Evolutionary conservation across 2,329 filamentous ascomycete species (phyloP), one percentile per base, ranked within the genome.

Genomic region (Aspergillus brasiliensis): DNA sequence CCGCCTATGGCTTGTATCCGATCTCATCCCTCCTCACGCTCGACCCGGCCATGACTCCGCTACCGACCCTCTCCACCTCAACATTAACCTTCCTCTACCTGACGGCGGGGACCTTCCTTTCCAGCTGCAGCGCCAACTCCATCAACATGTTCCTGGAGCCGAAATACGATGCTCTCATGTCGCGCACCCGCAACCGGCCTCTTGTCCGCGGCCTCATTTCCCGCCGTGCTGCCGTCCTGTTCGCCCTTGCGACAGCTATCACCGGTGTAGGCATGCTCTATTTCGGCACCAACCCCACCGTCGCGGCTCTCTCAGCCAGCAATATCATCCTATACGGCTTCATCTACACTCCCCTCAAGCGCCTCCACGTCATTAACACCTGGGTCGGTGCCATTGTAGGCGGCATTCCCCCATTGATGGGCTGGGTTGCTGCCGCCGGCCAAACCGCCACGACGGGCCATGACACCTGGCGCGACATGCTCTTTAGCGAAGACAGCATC

Each of bases 91-190:
- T 98, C 17, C 83, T 96, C 54, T 98, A 97, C 81, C 87, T 99
- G 54, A 97, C 94, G 0, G 87, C 87, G 3, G 94, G 95, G 61
- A 98, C 95, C 0, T 88, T 93, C 4, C 83, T 97, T 19, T 95
- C 91, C 75, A 91, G 87, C n/a, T 92, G 93, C 46, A 91, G 90
- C 60, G 95, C 95, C 46, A 99, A 99, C 74, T 87, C 95, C 1
- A 83, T 98, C 66, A 99, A 99, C 77, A 99, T 99, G 95, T 87
- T 97, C 60, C 92, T 97, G 77, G 95, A 99, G 77, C 91, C 88
- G 8, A 83, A 88, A 61, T 93, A 93, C 72, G 95, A 99, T 75
- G 91, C 92, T 48, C 87, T 90, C 70, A 99, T 99, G 95, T 88
- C 86, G 37, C 87, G 95, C n/a, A 99, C 95, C 2, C 86, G 91